Evolutionary conservation across 1,139 yeast genomes (phyloP).

Genomic region (Suhomyces choctaworum): DNA sequence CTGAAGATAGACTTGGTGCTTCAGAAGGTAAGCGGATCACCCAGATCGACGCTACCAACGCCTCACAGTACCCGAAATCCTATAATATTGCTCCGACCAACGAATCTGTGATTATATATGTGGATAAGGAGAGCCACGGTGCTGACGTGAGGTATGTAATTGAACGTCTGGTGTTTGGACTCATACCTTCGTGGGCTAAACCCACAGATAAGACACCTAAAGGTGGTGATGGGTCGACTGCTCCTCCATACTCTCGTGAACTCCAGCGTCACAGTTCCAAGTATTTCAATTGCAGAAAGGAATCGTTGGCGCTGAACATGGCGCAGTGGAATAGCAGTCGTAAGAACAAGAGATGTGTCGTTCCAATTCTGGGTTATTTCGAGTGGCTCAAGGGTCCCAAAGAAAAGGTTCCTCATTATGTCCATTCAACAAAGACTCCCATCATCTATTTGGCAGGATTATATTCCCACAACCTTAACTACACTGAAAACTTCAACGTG

Average conservation of each 20-base stretch:
- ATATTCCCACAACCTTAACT: conserved; percentile 48
- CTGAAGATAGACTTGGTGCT: conserved; percentile 3
- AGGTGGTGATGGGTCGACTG: conserved; percentile 11
- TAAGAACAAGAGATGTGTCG: conserved; percentile 55
- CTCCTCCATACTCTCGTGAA: conserved; percentile 28
- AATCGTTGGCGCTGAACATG: conserved; percentile 45
- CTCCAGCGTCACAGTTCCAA: conserved; percentile 32
- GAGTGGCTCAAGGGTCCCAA: conserved; percentile 61
- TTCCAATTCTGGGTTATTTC: conserved; percentile 81
- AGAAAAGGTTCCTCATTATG: conserved; percentile 62
- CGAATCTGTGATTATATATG: conserved; percentile 35
- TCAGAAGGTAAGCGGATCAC: neutral
- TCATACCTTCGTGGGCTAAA: conserved; percentile 45
- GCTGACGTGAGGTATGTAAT: conserved; percentile 22
- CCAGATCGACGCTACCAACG: conserved; percentile 13
- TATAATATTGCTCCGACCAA: conserved; percentile 47
- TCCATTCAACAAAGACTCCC: conserved; percentile 52
- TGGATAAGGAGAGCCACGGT: conserved; percentile 14
- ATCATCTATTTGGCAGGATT: conserved; percentile 74
- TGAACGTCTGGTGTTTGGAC: conserved; percentile 46
- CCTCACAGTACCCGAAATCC: conserved; percentile 24
- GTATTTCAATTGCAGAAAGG: conserved; percentile 65
- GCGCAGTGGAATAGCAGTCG: conserved; percentile 53
- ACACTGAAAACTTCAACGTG: conserved; percentile 24
- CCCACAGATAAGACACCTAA: conserved; percentile 34